Base-by-base conservation (phyloP, 345 rosid genomes). In the Moricandia arvensis region DNA sequence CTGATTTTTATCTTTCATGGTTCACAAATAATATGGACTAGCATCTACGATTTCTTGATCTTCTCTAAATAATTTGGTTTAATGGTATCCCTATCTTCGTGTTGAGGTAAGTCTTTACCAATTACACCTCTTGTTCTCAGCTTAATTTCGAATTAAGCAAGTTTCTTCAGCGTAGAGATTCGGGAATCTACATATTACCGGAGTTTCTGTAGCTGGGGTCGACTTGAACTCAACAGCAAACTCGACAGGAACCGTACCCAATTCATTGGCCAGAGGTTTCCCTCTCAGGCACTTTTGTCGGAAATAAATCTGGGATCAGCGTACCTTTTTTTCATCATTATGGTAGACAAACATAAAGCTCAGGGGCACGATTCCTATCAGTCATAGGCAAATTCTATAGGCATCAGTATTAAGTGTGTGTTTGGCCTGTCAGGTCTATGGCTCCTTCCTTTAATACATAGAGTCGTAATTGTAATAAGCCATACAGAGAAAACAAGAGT, bases 91-190 rank as follows among this genome's bases (percentile, higher is more conserved):
- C 97, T n/a, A 31, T 13, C 78, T 55, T 83, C 94, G 3, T 27
- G n/a, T 90, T 24, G 78, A 80, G n/a, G n/a, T n/a, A 84, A 79
- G 72, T n/a, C 80, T 88, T 72, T 79, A 82, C 12, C 83, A 75
- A n/a, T 87, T 95, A 29, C 54, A 82, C n/a, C 6, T 63, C 83
- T n/a, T n/a, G n/a, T n/a, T 66, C 69, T 95, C 85, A 82, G 80
- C 73, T 88, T n/a, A n/a, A n/a, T 94, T 10, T 85, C 89, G 2
- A 74, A 82, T 57, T n/a, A n/a, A 94, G 92, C 84, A 89, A 84
- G 7, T n/a, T 87, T 94, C 49, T 88, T 89, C n/a, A n/a, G 0
- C 96, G 97, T 27, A n/a, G 86, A 79, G 34, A 81, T 94, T 75
- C 96, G n/a, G 96, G 34, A 82, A 87, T 72, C 64, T 90, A 2